These are phyloP conservation scores for Monosporascus ibericus DNA, from an alignment of 2,329 filamentous ascomycete genomes.

Conservation along the genomic window DNA sequence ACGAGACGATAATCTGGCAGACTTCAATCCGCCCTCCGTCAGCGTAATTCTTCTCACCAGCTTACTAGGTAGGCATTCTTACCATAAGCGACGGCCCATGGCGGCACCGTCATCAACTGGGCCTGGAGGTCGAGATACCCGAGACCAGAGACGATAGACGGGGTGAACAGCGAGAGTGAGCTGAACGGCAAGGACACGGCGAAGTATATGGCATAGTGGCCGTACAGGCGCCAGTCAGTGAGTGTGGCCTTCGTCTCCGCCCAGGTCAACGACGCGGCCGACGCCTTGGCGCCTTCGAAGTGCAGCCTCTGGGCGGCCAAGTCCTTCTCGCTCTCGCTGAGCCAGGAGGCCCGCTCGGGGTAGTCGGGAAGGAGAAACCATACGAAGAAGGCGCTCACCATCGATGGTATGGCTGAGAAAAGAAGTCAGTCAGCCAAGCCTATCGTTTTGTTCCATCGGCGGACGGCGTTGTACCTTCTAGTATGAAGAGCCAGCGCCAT, in stretches of 20 bases:
- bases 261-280: conserved; percentile 57
- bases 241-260: conserved; percentile 63
- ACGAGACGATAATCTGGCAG: conserved; percentile 39
- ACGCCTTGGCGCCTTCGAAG: conserved; percentile 46
- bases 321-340: conserved; percentile 53
- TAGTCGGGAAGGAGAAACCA: conserved; percentile 61
- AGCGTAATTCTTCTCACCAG: background rate
- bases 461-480: conserved; percentile 13
- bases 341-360: conserved; percentile 58
- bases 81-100: conserved; percentile 50
- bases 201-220: conserved; percentile 51
- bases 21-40: conserved; percentile 11
- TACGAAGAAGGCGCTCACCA: conserved; percentile 48
- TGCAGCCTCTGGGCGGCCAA: conserved; percentile 42
- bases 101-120: conserved; percentile 63
- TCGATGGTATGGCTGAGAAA: conserved; percentile 28
- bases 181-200: conserved; percentile 29
- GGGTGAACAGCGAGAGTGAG: conserved; percentile 41
- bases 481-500: conserved; percentile 65
- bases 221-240: conserved; percentile 62
- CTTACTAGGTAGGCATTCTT: conserved; percentile 1
- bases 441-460: background rate
- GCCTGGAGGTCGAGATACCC: conserved; percentile 37
- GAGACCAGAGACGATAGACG: conserved; percentile 46
- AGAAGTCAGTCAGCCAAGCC: background rate